phyloP scores from a whole-genome alignment of 1,284 basidiomycete species.

The Ustilago xerochloae region DNA sequence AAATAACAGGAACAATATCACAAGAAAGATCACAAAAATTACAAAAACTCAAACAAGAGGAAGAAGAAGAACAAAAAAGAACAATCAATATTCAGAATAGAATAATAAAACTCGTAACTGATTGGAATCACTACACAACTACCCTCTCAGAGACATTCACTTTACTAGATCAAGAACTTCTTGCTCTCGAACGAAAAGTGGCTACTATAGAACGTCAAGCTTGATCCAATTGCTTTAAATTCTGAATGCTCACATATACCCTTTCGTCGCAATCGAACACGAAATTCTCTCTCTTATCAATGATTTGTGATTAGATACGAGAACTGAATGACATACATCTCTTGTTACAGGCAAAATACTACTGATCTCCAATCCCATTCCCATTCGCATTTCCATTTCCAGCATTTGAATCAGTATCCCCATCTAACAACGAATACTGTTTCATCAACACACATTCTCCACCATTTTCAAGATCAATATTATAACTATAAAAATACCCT shows the following conservation, averaged over 20 bases:
- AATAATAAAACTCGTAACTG: background rate
- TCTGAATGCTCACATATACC: too few relatives aligned
- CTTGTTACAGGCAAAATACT: too few relatives aligned
- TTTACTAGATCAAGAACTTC: slow-evolving; percentile 5
- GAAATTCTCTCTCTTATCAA: too few relatives aligned
- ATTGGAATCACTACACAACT: slow-evolving; percentile 7
- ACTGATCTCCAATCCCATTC: too few relatives aligned
- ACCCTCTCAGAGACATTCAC: slow-evolving; percentile 14
- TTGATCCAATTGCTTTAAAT: too few relatives aligned
- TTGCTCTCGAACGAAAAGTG: slow-evolving; percentile 2
- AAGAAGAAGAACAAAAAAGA: background rate
- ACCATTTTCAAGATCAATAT: slow-evolving; percentile 93
- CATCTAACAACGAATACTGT: slow-evolving; percentile 67
- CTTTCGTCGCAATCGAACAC: too few relatives aligned
- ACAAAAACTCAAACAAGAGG: background rate
- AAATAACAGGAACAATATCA: too few relatives aligned
- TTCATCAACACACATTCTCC: slow-evolving; percentile 95
- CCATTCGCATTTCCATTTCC: background rate
- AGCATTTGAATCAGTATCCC: background rate
- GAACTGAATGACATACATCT: too few relatives aligned
- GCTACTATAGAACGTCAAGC: background rate
- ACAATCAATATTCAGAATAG: too few relatives aligned
- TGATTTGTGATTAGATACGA: background rate
- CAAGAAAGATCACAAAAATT: too few relatives aligned
- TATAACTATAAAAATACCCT: slow-evolving; percentile 94